Percentiles rank a stretch among this genome's conserved stretches.
Evolutionary conservation across 2,329 filamentous ascomycete species (phyloP).

Genomic region (Aspergillus sp.): DNA sequence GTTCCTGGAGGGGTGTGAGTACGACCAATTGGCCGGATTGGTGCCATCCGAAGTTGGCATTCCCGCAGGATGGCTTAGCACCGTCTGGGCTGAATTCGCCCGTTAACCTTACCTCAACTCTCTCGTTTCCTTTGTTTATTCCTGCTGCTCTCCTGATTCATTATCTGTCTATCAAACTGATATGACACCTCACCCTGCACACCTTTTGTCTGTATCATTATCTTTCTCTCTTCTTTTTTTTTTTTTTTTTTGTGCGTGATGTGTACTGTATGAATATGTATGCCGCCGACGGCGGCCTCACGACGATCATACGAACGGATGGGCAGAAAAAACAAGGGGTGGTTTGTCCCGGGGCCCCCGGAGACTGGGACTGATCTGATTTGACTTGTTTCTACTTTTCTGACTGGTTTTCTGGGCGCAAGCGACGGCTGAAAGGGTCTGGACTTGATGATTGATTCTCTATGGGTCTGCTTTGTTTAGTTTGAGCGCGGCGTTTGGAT

Average conservation of each 20-base stretch:
- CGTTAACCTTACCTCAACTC: conserved; percentile 18
- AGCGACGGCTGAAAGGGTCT: background rate
- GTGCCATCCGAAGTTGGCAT: conserved; percentile 32
- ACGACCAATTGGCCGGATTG: conserved; percentile 27
- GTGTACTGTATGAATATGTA: conserved; percentile 28
- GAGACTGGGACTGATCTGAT: conserved; percentile 1
- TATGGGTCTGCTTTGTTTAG: conserved; percentile 2
- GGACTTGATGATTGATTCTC: conserved; percentile 4
- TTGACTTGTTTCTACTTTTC: conserved; percentile 1
- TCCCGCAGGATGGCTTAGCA: conserved; percentile 36
- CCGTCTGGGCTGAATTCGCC: conserved; percentile 35
- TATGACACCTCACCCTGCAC: conserved; percentile 3
- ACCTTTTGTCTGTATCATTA: conserved; percentile 28
- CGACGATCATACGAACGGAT: conserved; percentile 13
- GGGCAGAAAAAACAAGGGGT: conserved; percentile 3
- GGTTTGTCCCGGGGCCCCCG: background rate
- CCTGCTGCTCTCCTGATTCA: background rate
- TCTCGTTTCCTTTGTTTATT: conserved; percentile 6
- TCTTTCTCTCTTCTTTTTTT: conserved; percentile 3
- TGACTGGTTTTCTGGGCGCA: conserved; percentile 8
- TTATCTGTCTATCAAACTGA: background rate
- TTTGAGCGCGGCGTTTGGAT: conserved; percentile 11
- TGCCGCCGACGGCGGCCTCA: conserved; percentile 13
- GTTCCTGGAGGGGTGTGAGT: conserved; percentile 38
- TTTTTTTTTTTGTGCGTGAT: conserved; percentile 13